Percentiles rank a stretch among this genome's conserved stretches.
Conservation (phyloP, 306 rosid species). For the Hippophae tibetana region DNA sequence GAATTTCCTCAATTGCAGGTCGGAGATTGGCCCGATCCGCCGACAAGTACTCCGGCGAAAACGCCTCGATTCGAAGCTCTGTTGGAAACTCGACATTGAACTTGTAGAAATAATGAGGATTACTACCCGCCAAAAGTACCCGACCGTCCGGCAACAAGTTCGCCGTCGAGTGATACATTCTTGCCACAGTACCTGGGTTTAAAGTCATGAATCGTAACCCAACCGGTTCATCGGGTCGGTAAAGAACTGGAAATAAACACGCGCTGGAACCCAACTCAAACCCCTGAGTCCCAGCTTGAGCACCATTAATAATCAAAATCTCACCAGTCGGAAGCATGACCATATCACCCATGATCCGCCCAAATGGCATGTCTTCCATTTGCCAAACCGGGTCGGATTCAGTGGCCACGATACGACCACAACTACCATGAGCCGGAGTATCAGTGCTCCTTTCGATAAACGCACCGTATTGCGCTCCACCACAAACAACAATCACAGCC, state of each 20-base stretch:
- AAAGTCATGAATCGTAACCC: conserved; percentile 81
- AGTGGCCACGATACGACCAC: conserved; percentile 58
- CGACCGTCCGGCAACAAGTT: conserved; percentile 76
- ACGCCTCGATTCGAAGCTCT: conserved; percentile 62
- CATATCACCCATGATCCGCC: conserved; percentile 90
- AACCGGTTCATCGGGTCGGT: conserved; percentile 52
- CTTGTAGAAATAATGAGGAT: conserved; percentile 53
- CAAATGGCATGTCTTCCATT: conserved; percentile 77
- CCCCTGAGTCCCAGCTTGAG: conserved; percentile 71
- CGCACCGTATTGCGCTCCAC: conserved; percentile 82
- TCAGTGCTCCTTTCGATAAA: conserved; percentile 37
- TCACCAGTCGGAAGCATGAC: conserved; percentile 73
- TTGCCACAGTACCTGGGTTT: conserved; percentile 64
- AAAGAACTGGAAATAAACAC: conserved; percentile 61
- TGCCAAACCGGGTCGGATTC: conserved; percentile 49
- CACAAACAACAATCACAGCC: conserved; percentile 61
- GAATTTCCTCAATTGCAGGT: conserved; percentile 42
- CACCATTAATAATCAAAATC: conserved; percentile 69
- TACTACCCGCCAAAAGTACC: conserved; percentile 65
- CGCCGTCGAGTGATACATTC: conserved; percentile 78
- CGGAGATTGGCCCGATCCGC: conserved; percentile 48
- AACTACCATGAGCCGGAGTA: conserved; percentile 64
- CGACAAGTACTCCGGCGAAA: conserved; percentile 68
- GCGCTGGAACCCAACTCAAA: conserved; percentile 59
- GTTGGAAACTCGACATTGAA: conserved; percentile 55